Evolutionary conservation across 495 filamentous ascomycete species (phyloP).

Genomic region (Neurospora sp.): DNA sequence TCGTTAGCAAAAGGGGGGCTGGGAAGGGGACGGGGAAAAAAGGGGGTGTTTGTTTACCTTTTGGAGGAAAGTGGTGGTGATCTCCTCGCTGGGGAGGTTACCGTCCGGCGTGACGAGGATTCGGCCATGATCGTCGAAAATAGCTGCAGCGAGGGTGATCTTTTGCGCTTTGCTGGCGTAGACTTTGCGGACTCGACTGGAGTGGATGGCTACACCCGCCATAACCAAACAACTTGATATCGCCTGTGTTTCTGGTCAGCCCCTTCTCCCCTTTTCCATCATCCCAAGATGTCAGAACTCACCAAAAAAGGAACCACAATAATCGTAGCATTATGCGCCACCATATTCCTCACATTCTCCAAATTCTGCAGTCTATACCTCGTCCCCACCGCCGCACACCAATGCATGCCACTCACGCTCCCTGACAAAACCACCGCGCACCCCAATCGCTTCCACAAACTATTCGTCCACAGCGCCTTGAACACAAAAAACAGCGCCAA

Average conservation of each 20-base stretch:
- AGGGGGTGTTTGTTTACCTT: slow-evolving; percentile 10
- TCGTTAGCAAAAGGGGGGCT: slow-evolving; percentile 11
- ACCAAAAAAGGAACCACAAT: slow-evolving; percentile 58
- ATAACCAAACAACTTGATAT: slow-evolving; percentile 49
- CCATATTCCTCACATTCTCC: slow-evolving; percentile 18
- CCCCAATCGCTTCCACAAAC: slow-evolving; percentile 60
- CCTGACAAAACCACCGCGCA: slow-evolving; percentile 58
- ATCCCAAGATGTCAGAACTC: slow-evolving; percentile 4
- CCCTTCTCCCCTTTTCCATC: background rate
- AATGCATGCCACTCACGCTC: slow-evolving; percentile 83
- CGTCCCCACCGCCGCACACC: slow-evolving; percentile 68
- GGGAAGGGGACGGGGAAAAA: no score
- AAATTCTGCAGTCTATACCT: slow-evolving; percentile 41
- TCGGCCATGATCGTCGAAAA: slow-evolving; percentile 65
- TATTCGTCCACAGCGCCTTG: slow-evolving; percentile 66
- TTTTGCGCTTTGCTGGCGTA: slow-evolving; percentile 62
- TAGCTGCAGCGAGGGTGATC: slow-evolving; percentile 64
- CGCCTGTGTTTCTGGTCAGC: slow-evolving; percentile 35
- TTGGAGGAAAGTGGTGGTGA: slow-evolving; percentile 70
- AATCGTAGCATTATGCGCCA: slow-evolving; percentile 48
- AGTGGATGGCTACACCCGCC: slow-evolving; percentile 39
- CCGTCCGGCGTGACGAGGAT: slow-evolving; percentile 75
- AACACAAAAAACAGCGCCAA: slow-evolving; percentile 69
- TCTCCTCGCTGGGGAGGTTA: slow-evolving; percentile 66
- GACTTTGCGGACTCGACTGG: slow-evolving; percentile 42